Evolutionary conservation across 2,329 filamentous ascomycete species (phyloP).

Genomic region (Aspergillus neotritici): DNA sequence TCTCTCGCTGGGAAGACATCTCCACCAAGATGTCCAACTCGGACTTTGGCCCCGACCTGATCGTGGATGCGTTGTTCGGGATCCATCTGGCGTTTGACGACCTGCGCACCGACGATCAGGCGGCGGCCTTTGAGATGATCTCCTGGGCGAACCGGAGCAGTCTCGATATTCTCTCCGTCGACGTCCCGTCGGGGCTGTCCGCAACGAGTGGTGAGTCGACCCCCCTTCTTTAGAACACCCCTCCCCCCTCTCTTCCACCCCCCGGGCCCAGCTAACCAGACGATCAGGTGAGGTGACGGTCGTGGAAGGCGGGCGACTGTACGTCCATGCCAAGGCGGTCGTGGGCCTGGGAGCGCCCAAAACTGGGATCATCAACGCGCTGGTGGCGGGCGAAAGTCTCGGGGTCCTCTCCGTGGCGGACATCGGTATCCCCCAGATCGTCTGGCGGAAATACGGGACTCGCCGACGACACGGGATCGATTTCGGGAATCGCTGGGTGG

Average conservation of each 20-base stretch:
- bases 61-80: conserved; percentile 83
- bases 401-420: conserved; percentile 85
- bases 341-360: conserved; percentile 84
- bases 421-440: conserved; percentile 73
- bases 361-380: conserved; percentile 71
- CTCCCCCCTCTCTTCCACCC: background rate
- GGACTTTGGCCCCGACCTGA: conserved; percentile 66
- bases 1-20: conserved; percentile 58
- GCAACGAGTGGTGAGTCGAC: conserved; percentile 65
- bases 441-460: conserved; percentile 79
- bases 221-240: conserved; percentile 41
- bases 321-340: conserved; percentile 74
- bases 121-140: conserved; percentile 80
- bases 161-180: conserved; percentile 77
- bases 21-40: conserved; percentile 45
- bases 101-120: conserved; percentile 73
- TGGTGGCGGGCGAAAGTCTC: conserved; percentile 55
- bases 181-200: conserved; percentile 83
- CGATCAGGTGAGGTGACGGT: conserved; percentile 47
- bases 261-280: conserved; percentile 15
- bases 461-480: conserved; percentile 77
- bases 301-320: conserved; percentile 69
- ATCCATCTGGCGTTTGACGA: conserved; percentile 86
- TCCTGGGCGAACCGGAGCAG: conserved; percentile 89
- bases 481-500: conserved; percentile 81